Percentiles rank a stretch among this genome's conserved stretches.
These are phyloP conservation scores for Coniochaeta sp. DNA, from an alignment of 2,329 filamentous ascomycete species.

Conservation along the genomic window DNA sequence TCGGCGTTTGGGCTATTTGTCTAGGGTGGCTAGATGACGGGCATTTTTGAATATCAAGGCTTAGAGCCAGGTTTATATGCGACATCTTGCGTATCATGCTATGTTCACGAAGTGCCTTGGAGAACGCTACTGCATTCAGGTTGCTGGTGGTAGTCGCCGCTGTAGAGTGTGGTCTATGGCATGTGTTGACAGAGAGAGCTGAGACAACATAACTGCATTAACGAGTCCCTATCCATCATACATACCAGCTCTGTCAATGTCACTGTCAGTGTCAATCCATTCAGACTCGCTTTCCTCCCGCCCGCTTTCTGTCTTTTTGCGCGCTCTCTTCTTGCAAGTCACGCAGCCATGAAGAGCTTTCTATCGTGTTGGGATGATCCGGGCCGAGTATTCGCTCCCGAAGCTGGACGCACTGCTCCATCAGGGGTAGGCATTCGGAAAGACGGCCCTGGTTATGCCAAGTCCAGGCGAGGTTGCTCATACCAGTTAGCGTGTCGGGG, in stretches of 20 bases:
- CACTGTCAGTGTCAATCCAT: no score
- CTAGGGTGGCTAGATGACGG: neutral
- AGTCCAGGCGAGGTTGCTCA: conserved; percentile 6
- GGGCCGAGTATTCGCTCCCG: neutral
- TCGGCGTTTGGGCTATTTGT: neutral
- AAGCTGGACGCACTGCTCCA: conserved; percentile 34
- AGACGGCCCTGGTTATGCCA: conserved; percentile 4
- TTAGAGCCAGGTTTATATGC: neutral
- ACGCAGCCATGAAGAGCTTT: neutral
- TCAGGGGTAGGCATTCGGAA: conserved; percentile 28
- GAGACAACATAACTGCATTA: no score
- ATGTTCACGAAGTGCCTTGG: neutral
- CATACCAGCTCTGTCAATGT: no score
- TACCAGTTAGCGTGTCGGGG: conserved; percentile 5
- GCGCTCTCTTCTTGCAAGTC: neutral
- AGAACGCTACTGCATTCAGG: neutral
- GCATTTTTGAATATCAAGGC: neutral
- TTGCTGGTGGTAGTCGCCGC: no score
- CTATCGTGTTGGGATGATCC: conserved; percentile 6
- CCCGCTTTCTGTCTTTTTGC: neutral
- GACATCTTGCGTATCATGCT: no score
- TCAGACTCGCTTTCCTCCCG: neutral
- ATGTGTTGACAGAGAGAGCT: no score
- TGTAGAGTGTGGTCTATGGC: no score
- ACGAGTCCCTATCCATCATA: no score